These are phyloP conservation scores for Ampelocalamus luodianensis DNA, from an alignment of 176 grass and related monocot species.

Conservation along the genomic window DNA sequence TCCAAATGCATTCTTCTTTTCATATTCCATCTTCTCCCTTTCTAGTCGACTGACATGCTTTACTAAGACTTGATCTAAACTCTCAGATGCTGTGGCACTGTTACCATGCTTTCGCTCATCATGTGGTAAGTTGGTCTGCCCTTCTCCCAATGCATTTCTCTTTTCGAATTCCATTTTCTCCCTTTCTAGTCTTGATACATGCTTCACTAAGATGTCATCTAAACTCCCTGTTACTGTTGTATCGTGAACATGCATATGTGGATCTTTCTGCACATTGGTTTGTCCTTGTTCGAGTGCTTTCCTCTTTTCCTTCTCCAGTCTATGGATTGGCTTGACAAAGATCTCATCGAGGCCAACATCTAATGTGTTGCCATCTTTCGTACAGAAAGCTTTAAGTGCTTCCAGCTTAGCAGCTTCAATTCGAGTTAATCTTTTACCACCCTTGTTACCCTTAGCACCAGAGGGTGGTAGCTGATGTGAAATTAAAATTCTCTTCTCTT, in stretches of 20 bases:
- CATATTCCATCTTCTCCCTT: constrained; percentile 54
- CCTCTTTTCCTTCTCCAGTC: constrained; percentile 65
- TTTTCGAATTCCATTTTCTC: constrained; percentile 64
- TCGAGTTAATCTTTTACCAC: constrained; percentile 53
- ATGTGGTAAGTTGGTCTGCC: constrained; percentile 19
- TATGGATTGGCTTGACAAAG: constrained; percentile 55
- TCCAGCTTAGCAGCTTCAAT: constrained; percentile 65
- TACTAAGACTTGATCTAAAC: constrained; percentile 69
- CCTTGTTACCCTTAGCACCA: constrained; percentile 42
- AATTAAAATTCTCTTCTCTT: constrained; percentile 54
- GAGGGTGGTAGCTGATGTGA: constrained; percentile 42
- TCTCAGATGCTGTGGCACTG: constrained; percentile 19
- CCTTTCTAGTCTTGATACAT: constrained; percentile 72
- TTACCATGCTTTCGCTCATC: constrained; percentile 30
- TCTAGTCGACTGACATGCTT: constrained; percentile 64
- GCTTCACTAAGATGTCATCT: constrained; percentile 65
- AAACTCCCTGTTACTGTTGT: constrained; percentile 28
- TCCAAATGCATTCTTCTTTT: constrained; percentile 31
- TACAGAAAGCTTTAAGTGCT: constrained; percentile 56
- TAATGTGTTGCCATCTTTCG: constrained; percentile 35
- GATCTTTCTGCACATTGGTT: constrained; percentile 39
- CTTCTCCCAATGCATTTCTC: constrained; percentile 40
- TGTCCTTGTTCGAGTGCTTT: constrained; percentile 36
- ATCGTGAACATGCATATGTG: constrained; percentile 29
- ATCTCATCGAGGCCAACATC: constrained; percentile 60